Conservation (phyloP, 1,284 basidiomycete species). For the Salmacisia buchloeana region DNA sequence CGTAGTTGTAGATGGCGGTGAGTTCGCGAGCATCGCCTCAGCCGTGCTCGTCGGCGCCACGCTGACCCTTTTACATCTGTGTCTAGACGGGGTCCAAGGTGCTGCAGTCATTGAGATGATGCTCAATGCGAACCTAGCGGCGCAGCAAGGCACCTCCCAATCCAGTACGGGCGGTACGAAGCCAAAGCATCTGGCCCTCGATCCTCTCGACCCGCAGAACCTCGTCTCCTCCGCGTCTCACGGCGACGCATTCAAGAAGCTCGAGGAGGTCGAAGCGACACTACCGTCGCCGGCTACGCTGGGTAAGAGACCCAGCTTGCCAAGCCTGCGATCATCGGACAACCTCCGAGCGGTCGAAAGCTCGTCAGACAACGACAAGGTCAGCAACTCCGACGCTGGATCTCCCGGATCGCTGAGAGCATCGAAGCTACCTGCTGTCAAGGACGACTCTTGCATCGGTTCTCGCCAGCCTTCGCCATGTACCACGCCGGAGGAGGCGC, state of each 20-base stretch:
- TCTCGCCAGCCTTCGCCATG: background rate
- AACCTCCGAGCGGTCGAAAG: no score
- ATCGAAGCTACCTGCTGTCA: no score
- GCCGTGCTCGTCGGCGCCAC: background rate
- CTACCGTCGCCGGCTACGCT: background rate
- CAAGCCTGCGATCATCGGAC: background rate
- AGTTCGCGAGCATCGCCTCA: background rate
- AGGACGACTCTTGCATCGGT: background rate
- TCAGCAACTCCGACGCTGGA: no score
- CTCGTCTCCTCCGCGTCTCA: background rate
- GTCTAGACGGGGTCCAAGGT: background rate
- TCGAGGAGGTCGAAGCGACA: background rate
- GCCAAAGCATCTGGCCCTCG: background rate
- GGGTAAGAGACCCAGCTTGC: background rate
- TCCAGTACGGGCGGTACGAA: background rate
- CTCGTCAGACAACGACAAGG: no score
- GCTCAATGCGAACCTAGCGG: conserved; percentile 3
- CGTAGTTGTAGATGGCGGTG: background rate
- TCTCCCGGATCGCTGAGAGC: no score
- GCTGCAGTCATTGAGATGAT: background rate
- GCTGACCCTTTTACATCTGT: background rate
- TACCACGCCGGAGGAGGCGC: background rate
- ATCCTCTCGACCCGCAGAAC: no score
- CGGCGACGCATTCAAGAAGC: background rate
- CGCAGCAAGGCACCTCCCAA: background rate